phyloP scores from a whole-genome alignment of 176 grass and related monocot species.

The Echinochloa phyllopogon region DNA sequence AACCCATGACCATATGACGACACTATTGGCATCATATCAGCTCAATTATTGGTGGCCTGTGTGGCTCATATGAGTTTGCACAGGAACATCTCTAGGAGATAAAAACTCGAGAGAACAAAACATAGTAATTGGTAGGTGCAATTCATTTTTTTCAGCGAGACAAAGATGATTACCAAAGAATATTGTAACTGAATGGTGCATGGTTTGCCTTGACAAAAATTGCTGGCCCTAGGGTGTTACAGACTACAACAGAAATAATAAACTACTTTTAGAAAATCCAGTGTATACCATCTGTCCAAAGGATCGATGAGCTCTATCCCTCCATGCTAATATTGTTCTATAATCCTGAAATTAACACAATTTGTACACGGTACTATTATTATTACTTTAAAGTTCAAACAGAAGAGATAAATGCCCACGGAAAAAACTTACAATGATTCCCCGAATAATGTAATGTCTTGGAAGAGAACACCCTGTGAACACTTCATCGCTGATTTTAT shows the following conservation, averaged over 20 bases:
- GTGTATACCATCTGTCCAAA: neutral
- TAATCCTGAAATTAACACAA: neutral
- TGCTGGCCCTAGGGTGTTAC: neutral
- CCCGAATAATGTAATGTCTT: neutral
- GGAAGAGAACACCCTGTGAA: neutral
- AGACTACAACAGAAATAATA: neutral
- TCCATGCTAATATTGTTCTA: neutral
- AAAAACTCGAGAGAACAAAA: neutral
- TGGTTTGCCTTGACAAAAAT: neutral
- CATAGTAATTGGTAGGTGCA: neutral
- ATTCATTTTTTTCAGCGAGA: neutral
- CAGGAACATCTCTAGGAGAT: neutral
- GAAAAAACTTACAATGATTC: neutral
- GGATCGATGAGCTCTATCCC: neutral
- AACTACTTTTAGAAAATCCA: neutral
- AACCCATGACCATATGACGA: too few species aligned
- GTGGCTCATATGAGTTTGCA: neutral
- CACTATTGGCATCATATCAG: neutral
- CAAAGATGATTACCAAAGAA: neutral
- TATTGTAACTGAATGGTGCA: neutral
- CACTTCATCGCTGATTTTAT: constrained; percentile 6
- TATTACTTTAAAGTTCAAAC: neutral
- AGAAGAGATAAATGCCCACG: neutral
- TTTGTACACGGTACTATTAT: neutral
- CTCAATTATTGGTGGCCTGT: neutral